These are phyloP conservation scores for Termitomyces sp. DNA, from an alignment of 768 basidiomycete genomes.

Conservation along the genomic window DNA sequence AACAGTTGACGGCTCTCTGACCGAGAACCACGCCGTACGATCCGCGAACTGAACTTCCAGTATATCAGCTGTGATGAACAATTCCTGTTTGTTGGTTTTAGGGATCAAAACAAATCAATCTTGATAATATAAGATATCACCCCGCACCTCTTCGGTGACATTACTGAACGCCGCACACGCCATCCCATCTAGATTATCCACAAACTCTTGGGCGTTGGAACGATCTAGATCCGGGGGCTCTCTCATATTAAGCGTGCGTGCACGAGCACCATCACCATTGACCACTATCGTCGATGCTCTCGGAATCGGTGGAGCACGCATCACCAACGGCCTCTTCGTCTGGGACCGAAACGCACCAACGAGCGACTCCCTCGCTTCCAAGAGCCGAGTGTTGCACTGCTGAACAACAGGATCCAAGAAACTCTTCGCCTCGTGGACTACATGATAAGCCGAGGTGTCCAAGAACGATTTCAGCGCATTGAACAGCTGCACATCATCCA, in stretches of 20 bases:
- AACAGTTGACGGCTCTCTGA: conserved; percentile 44
- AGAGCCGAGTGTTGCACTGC: conserved; percentile 40
- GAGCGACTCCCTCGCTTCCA: conserved; percentile 35
- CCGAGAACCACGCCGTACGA: conserved; percentile 71
- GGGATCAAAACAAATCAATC: too few relatives aligned
- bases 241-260: conserved; percentile 31
- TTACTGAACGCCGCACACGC: conserved; percentile 69
- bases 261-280: conserved; percentile 20
- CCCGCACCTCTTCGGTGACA: conserved; percentile 68
- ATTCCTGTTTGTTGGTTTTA: too few relatives aligned
- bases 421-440: conserved; percentile 33
- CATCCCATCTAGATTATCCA: conserved; percentile 77
- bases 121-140: too few relatives aligned
- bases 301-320: conserved; percentile 10
- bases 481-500: conserved; percentile 67
- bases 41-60: conserved; percentile 79
- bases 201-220: conserved; percentile 62
- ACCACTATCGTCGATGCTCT: conserved; percentile 4
- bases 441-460: conserved; percentile 46
- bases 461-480: conserved; percentile 57
- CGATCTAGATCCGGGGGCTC: conserved; percentile 60
- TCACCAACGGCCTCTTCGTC: conserved; percentile 51
- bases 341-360: conserved; percentile 44
- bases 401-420: conserved; percentile 39
- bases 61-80: conserved; percentile 71